phyloP scores from a whole-genome alignment of 306 rosid genomes.

The Alnus rubra region DNA sequence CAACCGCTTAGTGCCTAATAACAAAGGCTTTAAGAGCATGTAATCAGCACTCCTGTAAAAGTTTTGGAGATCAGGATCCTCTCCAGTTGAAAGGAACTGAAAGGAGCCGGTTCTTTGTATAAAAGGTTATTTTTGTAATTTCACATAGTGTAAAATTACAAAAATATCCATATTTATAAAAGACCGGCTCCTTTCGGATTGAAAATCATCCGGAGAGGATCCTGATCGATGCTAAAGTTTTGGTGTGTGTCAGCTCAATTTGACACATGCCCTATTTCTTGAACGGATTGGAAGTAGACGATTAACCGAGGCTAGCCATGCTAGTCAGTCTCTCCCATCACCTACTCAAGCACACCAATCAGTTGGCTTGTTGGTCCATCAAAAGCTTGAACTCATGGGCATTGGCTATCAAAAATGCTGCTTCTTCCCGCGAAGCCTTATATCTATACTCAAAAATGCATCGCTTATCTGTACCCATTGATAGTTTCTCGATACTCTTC shows the following conservation, averaged over 20 bases:
- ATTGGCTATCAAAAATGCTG: slow-evolving; percentile 45
- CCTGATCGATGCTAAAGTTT: not conserved
- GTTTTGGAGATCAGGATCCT: too few species aligned
- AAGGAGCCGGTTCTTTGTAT: too few species aligned
- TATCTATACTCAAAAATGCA: slow-evolving; percentile 47
- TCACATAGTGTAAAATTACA: too few species aligned
- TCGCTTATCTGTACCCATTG: slow-evolving; percentile 31
- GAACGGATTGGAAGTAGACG: not conserved
- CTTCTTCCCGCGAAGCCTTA: slow-evolving; percentile 47
- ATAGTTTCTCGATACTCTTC: slow-evolving; percentile 52
- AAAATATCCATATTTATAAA: too few species aligned
- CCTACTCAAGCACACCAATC: slow-evolving; percentile 22
- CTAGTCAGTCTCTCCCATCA: slow-evolving; percentile 8
- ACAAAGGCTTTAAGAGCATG: too few species aligned
- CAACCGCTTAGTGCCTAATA: too few species aligned
- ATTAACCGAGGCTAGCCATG: slow-evolving; percentile 15
- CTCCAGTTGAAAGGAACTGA: too few species aligned
- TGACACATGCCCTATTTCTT: not conserved
- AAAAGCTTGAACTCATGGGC: slow-evolving; percentile 49
- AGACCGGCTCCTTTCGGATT: too few species aligned
- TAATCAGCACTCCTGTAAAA: too few species aligned
- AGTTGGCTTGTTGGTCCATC: not conserved
- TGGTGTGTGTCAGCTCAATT: not conserved
- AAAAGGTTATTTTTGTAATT: too few species aligned
- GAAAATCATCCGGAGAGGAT: too few species aligned